Conservation (phyloP, 257 asterid genomes). For the Solanum tacnaense region DNA sequence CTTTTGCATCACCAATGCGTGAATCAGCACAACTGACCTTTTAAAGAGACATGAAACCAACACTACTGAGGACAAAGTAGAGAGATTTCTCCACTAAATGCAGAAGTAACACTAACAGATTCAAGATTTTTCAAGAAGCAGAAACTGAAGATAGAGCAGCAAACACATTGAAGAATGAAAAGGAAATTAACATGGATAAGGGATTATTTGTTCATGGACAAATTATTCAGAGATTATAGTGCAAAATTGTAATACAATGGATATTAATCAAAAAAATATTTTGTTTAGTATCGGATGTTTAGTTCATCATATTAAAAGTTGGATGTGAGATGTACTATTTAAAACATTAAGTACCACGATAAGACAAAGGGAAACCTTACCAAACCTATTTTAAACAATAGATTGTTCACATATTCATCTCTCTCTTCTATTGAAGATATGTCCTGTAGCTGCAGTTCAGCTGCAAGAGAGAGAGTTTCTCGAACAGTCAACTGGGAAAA, state of each 20-base stretch:
- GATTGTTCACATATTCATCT: conserved; percentile 66
- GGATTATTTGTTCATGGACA: background rate
- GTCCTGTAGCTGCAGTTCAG: conserved; percentile 86
- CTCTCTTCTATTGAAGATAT: conserved; percentile 62
- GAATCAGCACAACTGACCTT: conserved; percentile 95
- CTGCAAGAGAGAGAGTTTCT: conserved; percentile 90
- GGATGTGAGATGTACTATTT: background rate
- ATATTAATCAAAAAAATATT: background rate
- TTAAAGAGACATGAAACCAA: conserved; percentile 12
- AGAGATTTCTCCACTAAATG: background rate
- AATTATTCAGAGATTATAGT: background rate
- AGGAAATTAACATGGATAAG: background rate
- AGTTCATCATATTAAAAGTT: background rate
- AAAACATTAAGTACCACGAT: background rate
- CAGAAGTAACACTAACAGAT: background rate
- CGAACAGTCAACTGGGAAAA: conserved; percentile 97
- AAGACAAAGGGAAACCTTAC: conserved; percentile 30
- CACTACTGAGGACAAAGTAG: conserved; percentile 7
- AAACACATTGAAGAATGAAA: background rate
- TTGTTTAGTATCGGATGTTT: background rate
- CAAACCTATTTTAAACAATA: conserved; percentile 78
- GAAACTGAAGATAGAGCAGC: background rate
- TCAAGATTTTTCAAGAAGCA: background rate
- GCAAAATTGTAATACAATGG: background rate
- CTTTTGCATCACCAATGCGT: conserved; percentile 90